Conservation (phyloP, 305 asterid species). For the Euphrasia arctica region DNA sequence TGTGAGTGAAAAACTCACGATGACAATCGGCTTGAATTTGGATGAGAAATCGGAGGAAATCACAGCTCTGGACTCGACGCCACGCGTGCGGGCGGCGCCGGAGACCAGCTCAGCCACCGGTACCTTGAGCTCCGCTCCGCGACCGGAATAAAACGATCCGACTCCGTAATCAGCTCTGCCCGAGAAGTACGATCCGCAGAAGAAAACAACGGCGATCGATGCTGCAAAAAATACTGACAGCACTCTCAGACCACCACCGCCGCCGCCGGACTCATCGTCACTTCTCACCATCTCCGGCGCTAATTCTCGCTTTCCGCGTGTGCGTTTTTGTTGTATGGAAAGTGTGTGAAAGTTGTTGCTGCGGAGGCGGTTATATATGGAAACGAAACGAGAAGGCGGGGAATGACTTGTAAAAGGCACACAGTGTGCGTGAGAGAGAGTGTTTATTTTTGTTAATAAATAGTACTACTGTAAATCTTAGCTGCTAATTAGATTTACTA, state of each 20-base stretch:
- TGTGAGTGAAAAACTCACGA: conserved; percentile 32
- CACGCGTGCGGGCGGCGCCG: conserved; percentile 28
- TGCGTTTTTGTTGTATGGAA: conserved; percentile 17
- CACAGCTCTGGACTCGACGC: conserved; percentile 35
- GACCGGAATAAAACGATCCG: conserved; percentile 19
- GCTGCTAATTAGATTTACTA: neutral
- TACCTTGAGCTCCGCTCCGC: conserved; percentile 17
- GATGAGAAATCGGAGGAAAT: conserved; percentile 35
- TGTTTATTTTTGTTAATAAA: neutral
- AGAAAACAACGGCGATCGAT: conserved; percentile 29
- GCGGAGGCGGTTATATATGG: conserved; percentile 35
- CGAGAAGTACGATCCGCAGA: conserved; percentile 23
- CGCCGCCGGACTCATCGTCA: conserved; percentile 20
- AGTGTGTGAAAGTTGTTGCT: conserved; percentile 36
- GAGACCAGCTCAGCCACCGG: conserved; percentile 33
- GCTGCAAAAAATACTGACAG: conserved; percentile 27
- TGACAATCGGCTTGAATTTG: conserved; percentile 32
- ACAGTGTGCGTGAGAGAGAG: conserved; percentile 15
- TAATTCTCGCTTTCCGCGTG: conserved; percentile 1
- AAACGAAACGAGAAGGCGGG: conserved; percentile 28
- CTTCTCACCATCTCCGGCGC: conserved; percentile 19
- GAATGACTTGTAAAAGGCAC: conserved; percentile 9
- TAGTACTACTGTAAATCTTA: conserved; percentile 14
- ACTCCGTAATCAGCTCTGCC: conserved; percentile 25
- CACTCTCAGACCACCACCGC: conserved; percentile 24